Evolutionary conservation across 169 alveolate genomes (phyloP), one percentile per base, ranked within the genome.

Genomic region (Plasmodium berghei): DNA sequence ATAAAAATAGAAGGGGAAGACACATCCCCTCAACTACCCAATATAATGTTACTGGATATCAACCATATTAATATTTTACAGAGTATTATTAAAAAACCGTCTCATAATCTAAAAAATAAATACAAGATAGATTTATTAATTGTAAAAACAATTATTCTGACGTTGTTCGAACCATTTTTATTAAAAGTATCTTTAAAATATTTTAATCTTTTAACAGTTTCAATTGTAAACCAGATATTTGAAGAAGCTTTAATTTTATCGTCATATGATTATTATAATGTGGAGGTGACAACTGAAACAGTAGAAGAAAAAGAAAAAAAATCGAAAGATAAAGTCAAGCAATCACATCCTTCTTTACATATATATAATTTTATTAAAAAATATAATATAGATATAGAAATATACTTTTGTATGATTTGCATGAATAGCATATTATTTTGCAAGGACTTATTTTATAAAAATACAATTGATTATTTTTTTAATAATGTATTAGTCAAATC

Each of bases 371-470:
- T 62, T 26, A 83, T 83, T 34, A 54, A 67, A 22, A 83, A 83
- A 46, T 83, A 16, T 34, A 54, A 69, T 28, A 56, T 83, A 67
- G 61, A 66, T 46, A 28, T 55, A 26, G 85, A 70, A 42, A 58
- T 58, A n/a, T 83, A 83, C 62, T 83, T 83, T 56, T 52, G 71
- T 62, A 83, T 83, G 90, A 83, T 83, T 42, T 83, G 90, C 26
- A 40, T 54, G 90, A 83, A 83, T 26, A 55, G 85, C 58, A 55
- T 83, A 69, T 34, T 83, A 26, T 83, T 83, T 56, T 54, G 90
- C 49, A 83, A 83, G 67, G 90, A 83, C 55, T 58, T 49, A 9
- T 70, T 83, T 83, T 83, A 42, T 49, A 69, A 83, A 67, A 70
- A 71, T 58, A 72, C 73, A 9, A 69, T 83, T 22, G 85, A 83